These are phyloP conservation scores for Solanum sejunctum DNA, from an alignment of 257 asterid genomes.

Conservation along the genomic window DNA sequence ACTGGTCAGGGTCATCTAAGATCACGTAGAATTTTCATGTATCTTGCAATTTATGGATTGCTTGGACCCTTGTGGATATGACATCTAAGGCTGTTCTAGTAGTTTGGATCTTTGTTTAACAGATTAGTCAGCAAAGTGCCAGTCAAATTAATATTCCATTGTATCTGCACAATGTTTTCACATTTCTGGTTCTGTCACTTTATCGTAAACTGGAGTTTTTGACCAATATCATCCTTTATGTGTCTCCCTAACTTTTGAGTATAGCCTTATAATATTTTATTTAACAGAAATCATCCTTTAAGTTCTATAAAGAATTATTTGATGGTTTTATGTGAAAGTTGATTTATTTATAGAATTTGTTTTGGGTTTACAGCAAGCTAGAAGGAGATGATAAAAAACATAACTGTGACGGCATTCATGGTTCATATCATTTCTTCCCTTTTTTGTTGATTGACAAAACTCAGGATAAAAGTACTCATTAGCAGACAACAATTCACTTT, in stretches of 20 bases:
- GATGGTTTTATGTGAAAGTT: not conserved
- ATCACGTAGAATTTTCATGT: not conserved
- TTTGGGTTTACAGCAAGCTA: not conserved
- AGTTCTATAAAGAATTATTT: not conserved
- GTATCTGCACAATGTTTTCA: not conserved
- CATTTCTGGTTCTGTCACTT: not conserved
- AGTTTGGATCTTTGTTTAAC: not conserved
- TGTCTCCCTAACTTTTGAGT: not conserved
- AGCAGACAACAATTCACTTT: no score
- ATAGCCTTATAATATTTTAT: not conserved
- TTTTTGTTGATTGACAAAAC: no score
- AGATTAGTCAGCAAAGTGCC: not conserved
- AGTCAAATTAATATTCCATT: not conserved
- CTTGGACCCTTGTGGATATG: not conserved
- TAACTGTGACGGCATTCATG: not conserved
- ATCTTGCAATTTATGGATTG: not conserved
- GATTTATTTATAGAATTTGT: not conserved
- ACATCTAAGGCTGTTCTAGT: not conserved
- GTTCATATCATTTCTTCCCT: not conserved
- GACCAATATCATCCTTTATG: not conserved
- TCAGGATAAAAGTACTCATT: no score
- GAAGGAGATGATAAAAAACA: not conserved
- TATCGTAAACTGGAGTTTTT: not conserved
- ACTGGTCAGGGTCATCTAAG: not conserved
- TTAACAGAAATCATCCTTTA: not conserved